Evolutionary conservation across 495 filamentous ascomycete species (phyloP), one percentile per base, ranked within the genome.

Genomic region (Letharia columbiana): DNA sequence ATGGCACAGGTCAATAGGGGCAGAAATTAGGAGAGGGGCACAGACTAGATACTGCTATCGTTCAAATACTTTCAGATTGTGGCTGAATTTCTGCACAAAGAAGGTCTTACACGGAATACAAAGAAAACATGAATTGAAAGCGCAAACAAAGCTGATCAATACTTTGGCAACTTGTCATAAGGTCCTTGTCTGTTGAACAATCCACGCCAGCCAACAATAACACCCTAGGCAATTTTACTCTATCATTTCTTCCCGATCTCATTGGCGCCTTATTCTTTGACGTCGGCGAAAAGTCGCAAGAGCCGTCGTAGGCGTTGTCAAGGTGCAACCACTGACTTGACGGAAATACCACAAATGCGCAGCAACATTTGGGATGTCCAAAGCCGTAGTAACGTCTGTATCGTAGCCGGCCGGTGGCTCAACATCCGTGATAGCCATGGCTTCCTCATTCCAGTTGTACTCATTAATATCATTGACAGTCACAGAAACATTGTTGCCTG

Each of bases 271-370:
- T 42, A 8, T 42, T 42, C 31, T 35, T 5, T 18, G 28, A 56
- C 5, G 15, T 35, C 31, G 13, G 4, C 12, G 28, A 4, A 23
- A 31, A 12, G 31, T 35, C 17, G 31, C 52, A 35, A 13, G 28
- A 56, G 12, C 28, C 7, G 3, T 20, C 23, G 47, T n/a, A 4
- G n/a, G 2, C 9, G 8, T 54, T 1, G 52, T 35, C 52, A 56
- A 35, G 13, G 52, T 56, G 31, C 52, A 56, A 8, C 52, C 52
- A 20, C 31, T 56, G 52, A 56, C 52, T 35, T 56, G 52, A 15
- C 52, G 52, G 31, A 56, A 56, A 56, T 56, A 56, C 31, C 52
- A 35, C 31, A 56, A 35, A 56, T 56, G 52, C 52, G 52, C 52
- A 13, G 11, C 28, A 10, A 56, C 28, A 17, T 56, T 56, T 6